These are phyloP conservation scores for Penicillium lagena DNA, from an alignment of 495 filamentous ascomycete species.

Conservation along the genomic window DNA sequence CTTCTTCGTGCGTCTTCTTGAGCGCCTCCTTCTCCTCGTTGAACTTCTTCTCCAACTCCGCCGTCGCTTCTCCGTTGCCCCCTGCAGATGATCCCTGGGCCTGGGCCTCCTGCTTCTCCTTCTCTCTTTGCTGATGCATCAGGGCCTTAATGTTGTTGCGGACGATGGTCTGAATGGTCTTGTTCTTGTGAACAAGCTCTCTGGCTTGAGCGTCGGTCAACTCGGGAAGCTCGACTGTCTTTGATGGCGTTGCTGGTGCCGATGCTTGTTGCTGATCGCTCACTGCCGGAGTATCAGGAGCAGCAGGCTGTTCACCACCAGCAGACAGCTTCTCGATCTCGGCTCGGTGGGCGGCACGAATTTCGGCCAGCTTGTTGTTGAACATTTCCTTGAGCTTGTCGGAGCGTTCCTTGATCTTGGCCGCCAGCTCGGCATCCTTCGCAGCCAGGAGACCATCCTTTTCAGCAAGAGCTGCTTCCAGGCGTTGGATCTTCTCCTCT, in stretches of 20 bases:
- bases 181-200: constrained; percentile 57
- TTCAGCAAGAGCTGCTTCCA: constrained; percentile 44
- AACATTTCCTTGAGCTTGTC: constrained; percentile 68
- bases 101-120: constrained; percentile 42
- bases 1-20: constrained; percentile 46
- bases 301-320: constrained; percentile 39
- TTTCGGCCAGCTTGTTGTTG: constrained; percentile 63
- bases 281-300: constrained; percentile 26
- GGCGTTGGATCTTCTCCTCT: constrained; percentile 39
- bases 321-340: constrained; percentile 58
- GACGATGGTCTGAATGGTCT: constrained; percentile 59
- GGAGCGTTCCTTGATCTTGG: constrained; percentile 58
- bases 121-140: constrained; percentile 52
- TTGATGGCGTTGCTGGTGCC: constrained; percentile 31
- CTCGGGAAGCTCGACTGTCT: constrained; percentile 24
- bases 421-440: constrained; percentile 40
- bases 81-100: constrained; percentile 9
- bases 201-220: constrained; percentile 56
- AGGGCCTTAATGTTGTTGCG: constrained; percentile 58
- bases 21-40: constrained; percentile 55
- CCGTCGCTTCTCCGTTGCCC: constrained; percentile 20
- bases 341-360: constrained; percentile 46
- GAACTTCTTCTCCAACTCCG: constrained; percentile 42
- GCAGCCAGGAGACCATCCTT: constrained; percentile 32
- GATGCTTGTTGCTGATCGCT: constrained; percentile 8